Percentiles rank a stretch among this genome's conserved stretches.
phyloP scores from a whole-genome alignment of 2,329 filamentous ascomycete species.

The Didymella arachidicola region DNA sequence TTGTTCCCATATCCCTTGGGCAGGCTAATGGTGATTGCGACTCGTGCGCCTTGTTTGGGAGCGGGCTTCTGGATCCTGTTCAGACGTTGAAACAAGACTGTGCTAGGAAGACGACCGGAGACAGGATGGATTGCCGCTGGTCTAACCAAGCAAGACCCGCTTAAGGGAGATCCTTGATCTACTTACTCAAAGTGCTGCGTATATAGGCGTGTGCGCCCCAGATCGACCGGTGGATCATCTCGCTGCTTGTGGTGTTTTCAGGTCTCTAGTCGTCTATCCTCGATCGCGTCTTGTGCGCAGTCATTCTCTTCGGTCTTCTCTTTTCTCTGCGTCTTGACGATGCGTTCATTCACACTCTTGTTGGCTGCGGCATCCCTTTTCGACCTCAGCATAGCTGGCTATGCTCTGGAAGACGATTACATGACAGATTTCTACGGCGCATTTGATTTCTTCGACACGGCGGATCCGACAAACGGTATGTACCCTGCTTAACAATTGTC shows the following conservation, averaged over 20 bases:
- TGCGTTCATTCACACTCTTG: conserved; percentile 47
- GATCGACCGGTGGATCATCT: conserved; percentile 22
- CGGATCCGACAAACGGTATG: conserved; percentile 56
- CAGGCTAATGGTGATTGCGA: conserved; percentile 18
- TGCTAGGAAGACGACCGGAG: conserved; percentile 19
- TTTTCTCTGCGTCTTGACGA: conserved; percentile 39
- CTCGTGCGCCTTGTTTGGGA: conserved; percentile 26
- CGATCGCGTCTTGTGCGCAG: conserved; percentile 47
- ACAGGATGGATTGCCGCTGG: conserved; percentile 13
- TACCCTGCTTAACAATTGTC: not conserved
- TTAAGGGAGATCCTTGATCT: conserved; percentile 6
- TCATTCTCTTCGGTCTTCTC: conserved; percentile 28
- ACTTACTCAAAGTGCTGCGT: conserved; percentile 5
- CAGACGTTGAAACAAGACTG: conserved; percentile 28
- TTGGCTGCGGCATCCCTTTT: conserved; percentile 44
- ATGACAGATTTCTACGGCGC: conserved; percentile 55
- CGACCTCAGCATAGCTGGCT: conserved; percentile 51
- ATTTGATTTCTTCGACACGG: conserved; percentile 55
- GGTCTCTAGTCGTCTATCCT: conserved; percentile 30
- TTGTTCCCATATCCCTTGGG: conserved; percentile 10
- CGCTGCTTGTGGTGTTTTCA: conserved; percentile 31
- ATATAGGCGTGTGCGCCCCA: conserved; percentile 18
- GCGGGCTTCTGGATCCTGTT: conserved; percentile 29
- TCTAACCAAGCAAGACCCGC: conserved; percentile 5
- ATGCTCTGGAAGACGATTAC: conserved; percentile 52